Evolutionary conservation across 805 yeast species (phyloP).

Genomic region (Metschnikowia similis): DNA sequence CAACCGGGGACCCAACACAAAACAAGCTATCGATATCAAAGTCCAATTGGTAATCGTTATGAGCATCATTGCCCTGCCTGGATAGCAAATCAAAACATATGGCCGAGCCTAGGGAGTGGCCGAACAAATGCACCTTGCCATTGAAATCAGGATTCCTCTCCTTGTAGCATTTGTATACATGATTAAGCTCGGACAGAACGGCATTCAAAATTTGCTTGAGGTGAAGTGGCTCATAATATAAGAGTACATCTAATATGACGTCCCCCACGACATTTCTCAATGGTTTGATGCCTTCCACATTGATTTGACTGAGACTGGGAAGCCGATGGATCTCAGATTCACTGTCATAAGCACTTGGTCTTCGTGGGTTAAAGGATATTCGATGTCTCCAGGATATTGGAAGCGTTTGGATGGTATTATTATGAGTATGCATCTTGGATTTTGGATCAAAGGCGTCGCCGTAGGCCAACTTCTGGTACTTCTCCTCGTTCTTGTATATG

Average conservation of each 20-base stretch:
- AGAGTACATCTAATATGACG: conserved; percentile 75
- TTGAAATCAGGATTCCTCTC: conserved; percentile 65
- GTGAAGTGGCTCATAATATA: conserved; percentile 69
- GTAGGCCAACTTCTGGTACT: conserved; percentile 33
- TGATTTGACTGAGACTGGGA: conserved; percentile 68
- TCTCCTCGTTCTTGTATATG: conserved; percentile 37
- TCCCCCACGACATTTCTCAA: conserved; percentile 79
- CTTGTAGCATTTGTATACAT: conserved; percentile 53
- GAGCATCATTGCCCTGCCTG: conserved; percentile 36
- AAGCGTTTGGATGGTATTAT: conserved; percentile 71
- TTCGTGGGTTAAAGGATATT: conserved; percentile 55
- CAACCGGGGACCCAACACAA: conserved; percentile 87
- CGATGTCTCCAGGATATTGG: conserved; percentile 92
- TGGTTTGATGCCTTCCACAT: conserved; percentile 72
- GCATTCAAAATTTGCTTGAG: conserved; percentile 55
- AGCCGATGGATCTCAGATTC: conserved; percentile 38
- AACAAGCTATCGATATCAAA: conserved; percentile 75
- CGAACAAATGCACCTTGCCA: conserved; percentile 80
- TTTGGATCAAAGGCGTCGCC: conserved; percentile 18
- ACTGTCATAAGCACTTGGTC: conserved; percentile 24
- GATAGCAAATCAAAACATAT: conserved; percentile 73
- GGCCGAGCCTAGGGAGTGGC: conserved; percentile 91
- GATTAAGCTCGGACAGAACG: conserved; percentile 62
- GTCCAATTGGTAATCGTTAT: conserved; percentile 39
- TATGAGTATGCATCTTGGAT: conserved; percentile 18